Evolutionary conservation across 805 yeast species (phyloP).

Genomic region (Wickerhamiella occidentalis): DNA sequence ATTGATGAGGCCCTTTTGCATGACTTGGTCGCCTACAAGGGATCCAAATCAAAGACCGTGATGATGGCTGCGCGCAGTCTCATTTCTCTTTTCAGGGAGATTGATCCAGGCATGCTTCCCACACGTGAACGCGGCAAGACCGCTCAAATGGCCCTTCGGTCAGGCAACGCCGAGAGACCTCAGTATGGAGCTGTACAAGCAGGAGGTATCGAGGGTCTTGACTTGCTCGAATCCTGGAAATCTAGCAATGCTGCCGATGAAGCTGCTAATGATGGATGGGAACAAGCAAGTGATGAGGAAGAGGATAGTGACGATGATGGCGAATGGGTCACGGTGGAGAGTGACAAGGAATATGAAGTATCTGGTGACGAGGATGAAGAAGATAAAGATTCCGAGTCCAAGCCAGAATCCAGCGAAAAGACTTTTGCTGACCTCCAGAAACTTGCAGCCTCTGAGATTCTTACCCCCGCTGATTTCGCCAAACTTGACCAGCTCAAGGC

Average conservation of each 20-base stretch:
- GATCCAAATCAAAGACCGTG: slow-evolving; percentile 88
- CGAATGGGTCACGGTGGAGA: slow-evolving; percentile 81
- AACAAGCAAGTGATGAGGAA: slow-evolving; percentile 39
- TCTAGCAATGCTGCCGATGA: slow-evolving; percentile 43
- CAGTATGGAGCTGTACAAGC: slow-evolving; percentile 40
- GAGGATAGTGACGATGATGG: slow-evolving; percentile 38
- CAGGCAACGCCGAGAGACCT: slow-evolving; percentile 39
- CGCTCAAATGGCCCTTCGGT: slow-evolving; percentile 71
- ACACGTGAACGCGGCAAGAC: slow-evolving; percentile 87
- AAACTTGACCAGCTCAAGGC: slow-evolving; percentile 77
- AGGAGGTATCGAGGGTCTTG: slow-evolving; percentile 83
- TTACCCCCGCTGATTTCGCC: slow-evolving; percentile 97
- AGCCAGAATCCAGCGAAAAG: too few species aligned
- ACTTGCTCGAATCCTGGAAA: slow-evolving; percentile 80
- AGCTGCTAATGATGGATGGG: slow-evolving; percentile 49
- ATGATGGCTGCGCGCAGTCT: slow-evolving; percentile 87
- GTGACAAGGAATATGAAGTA: slow-evolving; percentile 39
- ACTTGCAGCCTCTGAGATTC: slow-evolving; percentile 61
- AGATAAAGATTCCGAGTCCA: slow-evolving; percentile 16
- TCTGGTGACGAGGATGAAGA: slow-evolving; percentile 20
- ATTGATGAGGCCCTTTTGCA: slow-evolving; percentile 79
- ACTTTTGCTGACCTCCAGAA: slow-evolving; percentile 36
- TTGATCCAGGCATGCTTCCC: slow-evolving; percentile 90
- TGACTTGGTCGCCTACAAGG: slow-evolving; percentile 80
- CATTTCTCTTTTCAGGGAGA: slow-evolving; percentile 76